Evolutionary conservation across 2,329 filamentous ascomycete genomes (phyloP), one percentile per base, ranked within the genome.

Genomic region (Cytospora schulzeri): DNA sequence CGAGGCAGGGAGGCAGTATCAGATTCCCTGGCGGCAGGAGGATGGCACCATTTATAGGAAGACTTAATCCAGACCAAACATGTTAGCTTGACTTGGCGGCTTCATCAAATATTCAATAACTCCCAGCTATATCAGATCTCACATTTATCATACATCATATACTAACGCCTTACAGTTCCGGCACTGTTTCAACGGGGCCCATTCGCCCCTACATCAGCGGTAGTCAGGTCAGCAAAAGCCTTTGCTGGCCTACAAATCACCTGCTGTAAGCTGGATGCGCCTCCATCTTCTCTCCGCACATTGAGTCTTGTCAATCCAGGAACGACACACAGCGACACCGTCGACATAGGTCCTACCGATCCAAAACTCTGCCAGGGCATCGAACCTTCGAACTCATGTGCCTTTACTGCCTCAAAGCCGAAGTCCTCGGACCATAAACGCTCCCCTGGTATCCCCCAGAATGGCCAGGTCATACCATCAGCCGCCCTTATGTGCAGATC

Each of bases 11-110:
- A n/a, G 65, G 7, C 59, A 58, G 17, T 64, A 66, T 29, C 45
- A 66, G 24, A 62, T 64, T 45, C 56, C 57, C 29, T 66, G 57
- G 61, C 51, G 28, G 41, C 41, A n/a, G 62, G 52, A 33, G 24
- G 57, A 55, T 4, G 29, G 45, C 31, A 62, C 51, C 17, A 45
- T 60, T 4, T 29, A 58, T 19, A 22, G 50, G 26, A 53, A 24
- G 5, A 56, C 50, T 7, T 66, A 65, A 12, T 28, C 54, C 1
- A 60, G 35, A 17, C 19, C 53, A 3, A 63, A 29, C 22, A 19
- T 59, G 7, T 31, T 51, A 29, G 53, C 26, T 4, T 48, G 51
- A 51, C 26, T 61, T 33, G 59, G 35, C 4, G 59, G 33, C 33
- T 35, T 35, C 33, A 35, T 3, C 12, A n/a, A n/a, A n/a, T 12